Percentiles rank a stretch among this genome's conserved stretches.
phyloP scores from a whole-genome alignment of 495 filamentous ascomycete species.

The Pseudevernia furfuracea region DNA sequence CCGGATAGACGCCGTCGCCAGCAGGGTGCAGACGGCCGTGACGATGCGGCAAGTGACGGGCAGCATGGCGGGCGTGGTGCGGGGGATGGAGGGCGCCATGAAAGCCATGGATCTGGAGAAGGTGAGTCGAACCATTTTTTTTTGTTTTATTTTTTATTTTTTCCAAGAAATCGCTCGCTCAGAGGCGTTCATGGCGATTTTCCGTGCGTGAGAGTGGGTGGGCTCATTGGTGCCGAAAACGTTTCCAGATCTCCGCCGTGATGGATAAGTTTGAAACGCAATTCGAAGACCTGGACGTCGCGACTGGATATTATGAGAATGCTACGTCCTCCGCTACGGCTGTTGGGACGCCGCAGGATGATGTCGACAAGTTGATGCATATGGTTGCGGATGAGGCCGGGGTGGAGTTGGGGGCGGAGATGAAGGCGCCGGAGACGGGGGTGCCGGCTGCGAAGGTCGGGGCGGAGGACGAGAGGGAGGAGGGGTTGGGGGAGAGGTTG shows the following conservation, averaged over 20 bases:
- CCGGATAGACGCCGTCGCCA: constrained; percentile 55
- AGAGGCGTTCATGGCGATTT: too few relatives aligned
- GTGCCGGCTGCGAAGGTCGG: constrained; percentile 30
- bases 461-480: constrained; percentile 40
- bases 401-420: constrained; percentile 62
- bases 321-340: constrained; percentile 68
- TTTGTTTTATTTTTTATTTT: too few relatives aligned
- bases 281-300: constrained; percentile 78
- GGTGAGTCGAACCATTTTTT: constrained; percentile 11
- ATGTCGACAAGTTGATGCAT: constrained; percentile 69
- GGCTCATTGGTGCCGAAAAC: too few relatives aligned
- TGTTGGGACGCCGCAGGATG: constrained; percentile 70
- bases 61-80: constrained; percentile 56
- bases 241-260: constrained; percentile 44
- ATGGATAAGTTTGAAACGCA: constrained; percentile 79
- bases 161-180: too few relatives aligned
- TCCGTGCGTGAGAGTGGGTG: too few relatives aligned
- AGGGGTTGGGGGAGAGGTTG: constrained; percentile 40
- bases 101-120: constrained; percentile 35
- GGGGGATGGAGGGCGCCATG: constrained; percentile 59
- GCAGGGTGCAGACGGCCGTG: constrained; percentile 56
- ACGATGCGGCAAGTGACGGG: constrained; percentile 59
- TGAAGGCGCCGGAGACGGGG: constrained; percentile 42
- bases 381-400: constrained; percentile 80
- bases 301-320: constrained; percentile 75